phyloP scores from a whole-genome alignment of 225 moss, liverwort and hornwort genomes.

The Antitrichia curtipendula region DNA sequence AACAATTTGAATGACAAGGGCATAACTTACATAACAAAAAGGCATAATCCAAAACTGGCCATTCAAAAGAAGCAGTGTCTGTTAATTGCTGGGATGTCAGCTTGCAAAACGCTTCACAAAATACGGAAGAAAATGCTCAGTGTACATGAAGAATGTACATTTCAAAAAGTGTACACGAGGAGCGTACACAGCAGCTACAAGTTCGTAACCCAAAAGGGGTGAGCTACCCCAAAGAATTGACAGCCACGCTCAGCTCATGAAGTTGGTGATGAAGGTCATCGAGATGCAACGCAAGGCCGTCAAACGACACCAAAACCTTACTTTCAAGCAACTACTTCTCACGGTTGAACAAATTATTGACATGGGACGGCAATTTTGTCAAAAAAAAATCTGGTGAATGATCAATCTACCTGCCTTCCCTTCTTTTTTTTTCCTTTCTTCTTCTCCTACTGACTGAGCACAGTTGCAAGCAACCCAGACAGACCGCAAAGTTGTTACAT shows the following conservation, averaged over 20 bases:
- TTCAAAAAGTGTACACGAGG: not conserved
- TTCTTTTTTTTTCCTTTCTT: not conserved
- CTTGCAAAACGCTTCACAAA: not conserved
- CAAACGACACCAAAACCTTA: not conserved
- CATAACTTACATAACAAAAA: not conserved
- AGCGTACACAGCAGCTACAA: not conserved
- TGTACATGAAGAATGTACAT: slow-evolving; percentile 15
- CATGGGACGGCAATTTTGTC: not conserved
- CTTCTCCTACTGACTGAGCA: not conserved
- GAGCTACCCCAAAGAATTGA: not conserved
- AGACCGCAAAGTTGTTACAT: not conserved
- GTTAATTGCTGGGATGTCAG: not conserved
- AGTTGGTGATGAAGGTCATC: not conserved
- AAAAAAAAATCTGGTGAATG: not conserved
- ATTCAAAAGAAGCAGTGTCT: not conserved
- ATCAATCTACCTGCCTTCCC: not conserved
- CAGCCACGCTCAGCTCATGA: not conserved
- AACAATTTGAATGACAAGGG: not conserved
- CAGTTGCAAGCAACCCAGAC: not conserved
- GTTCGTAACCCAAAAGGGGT: not conserved
- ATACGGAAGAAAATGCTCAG: not conserved
- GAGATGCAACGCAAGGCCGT: not conserved
- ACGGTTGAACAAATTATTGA: not conserved
- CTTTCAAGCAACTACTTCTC: not conserved
- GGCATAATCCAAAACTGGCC: not conserved